A percentile compares a stretch with the other conserved stretches of the same genome.
Conservation (phyloP, 192 early-diverging fungal species). For the Coemansia sp. region DNA sequence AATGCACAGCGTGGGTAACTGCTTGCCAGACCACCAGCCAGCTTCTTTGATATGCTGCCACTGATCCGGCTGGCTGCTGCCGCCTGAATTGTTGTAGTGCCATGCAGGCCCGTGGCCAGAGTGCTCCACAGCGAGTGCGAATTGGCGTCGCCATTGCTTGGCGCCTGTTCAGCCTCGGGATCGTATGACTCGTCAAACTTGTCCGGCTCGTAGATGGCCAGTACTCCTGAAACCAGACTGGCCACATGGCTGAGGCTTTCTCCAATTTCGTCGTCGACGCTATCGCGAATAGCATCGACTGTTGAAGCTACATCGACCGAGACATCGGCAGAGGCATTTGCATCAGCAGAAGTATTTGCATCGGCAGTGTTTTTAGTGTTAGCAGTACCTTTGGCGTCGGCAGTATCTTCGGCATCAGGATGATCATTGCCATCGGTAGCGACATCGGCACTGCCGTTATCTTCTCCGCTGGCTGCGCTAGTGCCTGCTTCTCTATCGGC, state of each 20-base stretch:
- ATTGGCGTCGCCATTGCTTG: not conserved
- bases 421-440: too few species aligned
- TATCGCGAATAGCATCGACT: too few species aligned
- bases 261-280: too few species aligned
- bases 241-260: not conserved
- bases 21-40: not conserved
- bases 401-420: too few species aligned
- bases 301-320: too few species aligned
- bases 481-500: too few species aligned
- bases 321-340: too few species aligned
- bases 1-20: constrained; percentile 42
- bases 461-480: too few species aligned
- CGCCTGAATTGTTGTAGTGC: constrained; percentile 28
- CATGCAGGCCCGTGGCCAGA: constrained; percentile 42
- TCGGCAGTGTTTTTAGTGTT: too few species aligned
- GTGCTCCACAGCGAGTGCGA: constrained; percentile 16
- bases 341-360: too few species aligned
- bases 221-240: constrained; percentile 2
- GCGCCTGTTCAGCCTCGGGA: not conserved
- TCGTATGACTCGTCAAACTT: constrained; percentile 24
- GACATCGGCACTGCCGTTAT: too few species aligned
- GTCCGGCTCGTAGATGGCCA: constrained; percentile 33
- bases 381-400: too few species aligned
- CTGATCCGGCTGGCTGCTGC: constrained; percentile 13
- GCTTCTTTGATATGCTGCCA: constrained; percentile 10